These are phyloP conservation scores for Heritiera fomes DNA, from an alignment of 345 rosid genomes.

Conservation along the genomic window DNA sequence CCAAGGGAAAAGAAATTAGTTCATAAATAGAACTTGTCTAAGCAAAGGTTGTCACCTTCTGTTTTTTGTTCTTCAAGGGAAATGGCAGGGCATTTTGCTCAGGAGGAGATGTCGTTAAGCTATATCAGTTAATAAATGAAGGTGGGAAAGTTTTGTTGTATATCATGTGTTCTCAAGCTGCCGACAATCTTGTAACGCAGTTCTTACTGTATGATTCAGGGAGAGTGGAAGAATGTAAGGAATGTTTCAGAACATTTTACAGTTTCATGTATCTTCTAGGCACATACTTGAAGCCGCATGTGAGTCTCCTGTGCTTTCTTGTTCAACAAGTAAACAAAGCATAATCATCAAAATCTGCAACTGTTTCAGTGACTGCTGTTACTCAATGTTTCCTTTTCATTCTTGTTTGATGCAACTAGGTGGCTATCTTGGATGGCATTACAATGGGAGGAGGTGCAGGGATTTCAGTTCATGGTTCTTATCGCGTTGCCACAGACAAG, in stretches of 20 bases:
- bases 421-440: conserved; percentile 30
- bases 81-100: conserved; percentile 35
- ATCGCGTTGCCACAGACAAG: conserved; percentile 26
- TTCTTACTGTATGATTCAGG: conserved; percentile 25
- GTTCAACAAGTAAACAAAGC: neutral
- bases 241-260: conserved; percentile 41
- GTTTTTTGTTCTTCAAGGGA: conserved; percentile 8
- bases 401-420: conserved; percentile 6
- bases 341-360: neutral
- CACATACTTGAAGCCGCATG: conserved; percentile 53
- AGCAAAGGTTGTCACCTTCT: neutral
- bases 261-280: conserved; percentile 40
- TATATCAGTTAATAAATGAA: conserved; percentile 20
- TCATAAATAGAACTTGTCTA: neutral
- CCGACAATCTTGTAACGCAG: neutral
- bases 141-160: conserved; percentile 2
- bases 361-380: neutral
- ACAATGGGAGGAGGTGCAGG: conserved; percentile 35
- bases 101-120: conserved; percentile 29
- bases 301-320: conserved; percentile 26
- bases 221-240: conserved; percentile 43
- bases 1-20: too few relatives aligned
- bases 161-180: too few relatives aligned
- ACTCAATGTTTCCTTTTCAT: too few relatives aligned
- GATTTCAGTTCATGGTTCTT: conserved; percentile 31